These are phyloP conservation scores for Mollisia scopiformis DNA, from an alignment of 2,329 filamentous ascomycete genomes.

Conservation along the genomic window DNA sequence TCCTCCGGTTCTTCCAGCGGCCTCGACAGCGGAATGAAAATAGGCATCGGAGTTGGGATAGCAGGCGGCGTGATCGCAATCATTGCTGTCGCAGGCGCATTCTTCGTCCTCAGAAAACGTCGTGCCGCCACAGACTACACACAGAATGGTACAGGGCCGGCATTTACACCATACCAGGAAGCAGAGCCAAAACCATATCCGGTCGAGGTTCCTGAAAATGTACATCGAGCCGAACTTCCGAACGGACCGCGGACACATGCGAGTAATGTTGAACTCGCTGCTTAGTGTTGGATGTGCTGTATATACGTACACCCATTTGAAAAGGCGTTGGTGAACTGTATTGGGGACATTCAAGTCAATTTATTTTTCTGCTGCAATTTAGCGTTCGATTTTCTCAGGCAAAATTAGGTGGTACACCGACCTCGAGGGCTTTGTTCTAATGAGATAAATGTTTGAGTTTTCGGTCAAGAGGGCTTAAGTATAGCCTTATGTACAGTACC, in stretches of 20 bases:
- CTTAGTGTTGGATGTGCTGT: background rate
- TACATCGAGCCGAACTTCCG: background rate
- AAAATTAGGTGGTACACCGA: too few relatives aligned
- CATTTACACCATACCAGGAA: background rate
- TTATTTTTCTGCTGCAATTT: too few relatives aligned
- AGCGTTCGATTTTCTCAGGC: too few relatives aligned
- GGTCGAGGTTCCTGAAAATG: background rate
- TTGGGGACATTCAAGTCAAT: too few relatives aligned
- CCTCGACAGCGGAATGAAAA: slow-evolving; percentile 3
- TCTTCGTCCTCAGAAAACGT: background rate
- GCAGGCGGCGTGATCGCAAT: slow-evolving; percentile 4
- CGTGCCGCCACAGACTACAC: background rate
- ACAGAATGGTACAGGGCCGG: background rate
- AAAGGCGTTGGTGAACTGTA: too few relatives aligned
- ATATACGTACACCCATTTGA: too few relatives aligned
- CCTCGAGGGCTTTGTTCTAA: too few relatives aligned
- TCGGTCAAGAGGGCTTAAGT: too few relatives aligned
- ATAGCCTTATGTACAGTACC: too few relatives aligned
- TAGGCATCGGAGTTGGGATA: slow-evolving; percentile 6
- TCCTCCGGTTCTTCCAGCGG: background rate
- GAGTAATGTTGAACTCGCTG: background rate
- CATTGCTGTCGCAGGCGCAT: background rate
- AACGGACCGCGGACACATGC: background rate
- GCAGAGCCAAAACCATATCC: background rate
- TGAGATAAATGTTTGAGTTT: too few relatives aligned